Base-by-base conservation (phyloP, 2,329 filamentous ascomycete genomes). In the Trichoderma semiorbis region DNA sequence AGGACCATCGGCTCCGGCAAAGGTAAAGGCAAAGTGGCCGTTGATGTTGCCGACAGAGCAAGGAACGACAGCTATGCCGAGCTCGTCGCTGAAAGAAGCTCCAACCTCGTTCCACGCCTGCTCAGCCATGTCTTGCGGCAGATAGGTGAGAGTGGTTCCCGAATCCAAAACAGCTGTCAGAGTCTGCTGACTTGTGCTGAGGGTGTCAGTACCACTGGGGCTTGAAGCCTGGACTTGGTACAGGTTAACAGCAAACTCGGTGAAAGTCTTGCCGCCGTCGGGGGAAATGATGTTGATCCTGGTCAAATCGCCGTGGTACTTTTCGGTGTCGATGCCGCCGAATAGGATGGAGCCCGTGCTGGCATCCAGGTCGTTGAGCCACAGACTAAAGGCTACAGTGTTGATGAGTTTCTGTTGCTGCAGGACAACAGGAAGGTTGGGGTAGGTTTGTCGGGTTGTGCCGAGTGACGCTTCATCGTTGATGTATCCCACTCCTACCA, bases 241-340 rank as follows among this genome's bases (percentile, higher is more conserved):
- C 74, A 89, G 71, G 26, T 82, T 78, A 6, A 89, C 85, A 5
- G 80, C 76, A 72, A 89, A 88, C 8, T 86, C 83, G 28, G 81
- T 82, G 72, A 82, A 85, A 68, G 76, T 74, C 64, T 84, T 66
- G 62, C 83, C 79, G 72, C 81, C 78, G 68, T 84, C 78, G 75
- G 89, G 70, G 16, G 74, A 69, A 5, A 80, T 83, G 73, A 94
- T 84, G 18, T 90, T 84, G 32, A 94, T 83, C 7, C 85, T 87
- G 60, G 85, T 84, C 36, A 95, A 84, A 2, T 87, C 80, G 62
- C 92, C 92, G 0, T 84, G 79, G 80, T 90, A 96, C 78, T 95
- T 95, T 72, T 86, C 87, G 0, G 89, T 92, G 78, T 95, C 92
- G 72, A 95, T 89, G n/a, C 92, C 93, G 50, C 93, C 93, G 75